phyloP scores from a whole-genome alignment of 257 asterid genomes.

The Lantana camara region DNA sequence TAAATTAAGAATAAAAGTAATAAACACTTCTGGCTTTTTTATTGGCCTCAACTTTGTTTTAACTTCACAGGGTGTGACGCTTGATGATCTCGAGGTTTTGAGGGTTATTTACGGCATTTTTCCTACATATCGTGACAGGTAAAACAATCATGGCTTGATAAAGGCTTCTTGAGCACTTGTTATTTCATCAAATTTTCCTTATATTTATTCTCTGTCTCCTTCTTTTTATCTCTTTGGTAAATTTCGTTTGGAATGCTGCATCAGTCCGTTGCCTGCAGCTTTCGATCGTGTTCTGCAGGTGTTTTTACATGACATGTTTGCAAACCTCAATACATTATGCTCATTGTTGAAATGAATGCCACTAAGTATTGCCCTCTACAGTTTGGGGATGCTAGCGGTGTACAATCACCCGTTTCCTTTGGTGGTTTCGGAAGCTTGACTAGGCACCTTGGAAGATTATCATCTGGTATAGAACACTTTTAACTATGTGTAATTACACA shows the following conservation, averaged over 20 bases:
- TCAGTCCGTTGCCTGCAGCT: conserved; percentile 89
- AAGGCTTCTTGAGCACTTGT: background rate
- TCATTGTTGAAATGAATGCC: conserved; percentile 25
- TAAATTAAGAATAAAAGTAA: no score
- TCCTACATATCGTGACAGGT: conserved; percentile 96
- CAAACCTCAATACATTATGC: conserved; percentile 26
- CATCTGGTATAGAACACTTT: conserved; percentile 52
- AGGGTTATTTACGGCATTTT: conserved; percentile 91
- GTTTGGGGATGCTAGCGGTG: conserved; percentile 98
- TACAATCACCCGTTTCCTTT: conserved; percentile 97
- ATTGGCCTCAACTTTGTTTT: background rate
- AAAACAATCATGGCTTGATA: conserved; percentile 16
- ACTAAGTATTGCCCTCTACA: conserved; percentile 43
- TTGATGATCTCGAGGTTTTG: conserved; percentile 69
- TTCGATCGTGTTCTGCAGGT: conserved; percentile 92
- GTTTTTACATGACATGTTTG: conserved; percentile 24
- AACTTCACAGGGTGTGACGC: conserved; percentile 56
- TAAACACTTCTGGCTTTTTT: background rate
- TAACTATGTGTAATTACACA: background rate
- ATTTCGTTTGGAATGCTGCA: conserved; percentile 18
- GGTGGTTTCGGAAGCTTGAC: conserved; percentile 99
- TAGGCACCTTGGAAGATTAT: conserved; percentile 86
- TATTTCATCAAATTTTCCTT: conserved; percentile 21
- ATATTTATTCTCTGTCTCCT: conserved; percentile 8
- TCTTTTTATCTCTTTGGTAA: background rate